These are phyloP conservation scores for Claviceps capensis DNA, from an alignment of 2,329 filamentous ascomycete species.

Conservation along the genomic window DNA sequence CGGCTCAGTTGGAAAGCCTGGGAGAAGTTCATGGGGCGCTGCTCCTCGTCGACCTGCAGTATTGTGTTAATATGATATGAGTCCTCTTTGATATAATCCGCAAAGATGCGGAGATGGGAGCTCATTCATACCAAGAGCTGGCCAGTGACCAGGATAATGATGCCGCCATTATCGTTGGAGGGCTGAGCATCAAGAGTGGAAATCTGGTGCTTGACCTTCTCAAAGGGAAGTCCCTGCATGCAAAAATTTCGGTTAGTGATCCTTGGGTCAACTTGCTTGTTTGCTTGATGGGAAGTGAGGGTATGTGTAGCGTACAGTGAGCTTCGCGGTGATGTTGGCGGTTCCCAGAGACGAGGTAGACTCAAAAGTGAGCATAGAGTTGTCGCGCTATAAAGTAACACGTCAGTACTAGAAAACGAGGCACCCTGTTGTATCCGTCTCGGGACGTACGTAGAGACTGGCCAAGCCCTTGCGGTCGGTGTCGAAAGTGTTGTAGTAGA, in stretches of 20 bases:
- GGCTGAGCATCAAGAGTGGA: conserved; percentile 76
- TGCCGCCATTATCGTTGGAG: conserved; percentile 46
- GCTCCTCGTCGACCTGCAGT: conserved; percentile 66
- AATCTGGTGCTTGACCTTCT: conserved; percentile 67
- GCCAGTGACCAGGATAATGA: conserved; percentile 82
- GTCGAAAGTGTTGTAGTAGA: conserved; percentile 89
- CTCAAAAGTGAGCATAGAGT: conserved; percentile 94
- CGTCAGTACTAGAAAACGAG: conserved; percentile 2
- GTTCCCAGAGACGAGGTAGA: conserved; percentile 50
- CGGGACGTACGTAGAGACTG: conserved; percentile 64
- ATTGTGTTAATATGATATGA: neutral
- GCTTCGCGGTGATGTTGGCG: conserved; percentile 61
- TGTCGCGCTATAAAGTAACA: conserved; percentile 44
- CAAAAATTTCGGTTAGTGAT: neutral
- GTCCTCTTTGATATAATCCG: neutral
- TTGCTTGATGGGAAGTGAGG: too few relatives aligned
- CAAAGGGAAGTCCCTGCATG: conserved; percentile 59
- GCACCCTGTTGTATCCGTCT: neutral
- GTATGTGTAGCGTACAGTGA: conserved; percentile 44
- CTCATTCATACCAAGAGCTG: conserved; percentile 54
- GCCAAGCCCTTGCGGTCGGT: conserved; percentile 48
- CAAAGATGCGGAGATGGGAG: too few relatives aligned
- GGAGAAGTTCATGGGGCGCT: conserved; percentile 79
- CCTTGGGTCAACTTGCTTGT: neutral
- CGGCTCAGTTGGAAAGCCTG: conserved; percentile 78